A percentile compares a stretch with the other conserved stretches of the same genome.
These are phyloP conservation scores for Pichia sp. DNA, from an alignment of 1,139 yeast species.

Conservation along the genomic window DNA sequence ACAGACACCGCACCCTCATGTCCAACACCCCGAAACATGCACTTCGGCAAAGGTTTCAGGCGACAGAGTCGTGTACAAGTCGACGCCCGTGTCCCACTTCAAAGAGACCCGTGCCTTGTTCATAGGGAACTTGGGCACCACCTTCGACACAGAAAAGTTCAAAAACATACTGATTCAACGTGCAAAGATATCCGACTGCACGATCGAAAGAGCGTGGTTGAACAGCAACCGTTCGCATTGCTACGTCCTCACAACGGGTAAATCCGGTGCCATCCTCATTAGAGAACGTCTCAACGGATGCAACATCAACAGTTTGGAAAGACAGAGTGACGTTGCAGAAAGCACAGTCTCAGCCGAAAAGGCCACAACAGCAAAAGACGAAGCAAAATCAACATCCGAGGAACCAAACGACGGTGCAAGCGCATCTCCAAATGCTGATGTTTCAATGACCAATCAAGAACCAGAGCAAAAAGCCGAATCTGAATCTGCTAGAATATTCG, in stretches of 20 bases:
- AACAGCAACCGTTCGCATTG: constrained; percentile 43
- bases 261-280: constrained; percentile 40
- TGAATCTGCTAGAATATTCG: constrained; percentile 28
- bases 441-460: not conserved
- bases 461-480: not conserved
- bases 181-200: constrained; percentile 29
- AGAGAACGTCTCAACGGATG: constrained; percentile 37
- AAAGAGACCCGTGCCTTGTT: constrained; percentile 43
- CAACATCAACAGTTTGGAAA: constrained; percentile 8
- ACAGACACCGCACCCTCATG: too few species aligned
- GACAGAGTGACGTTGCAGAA: too few species aligned
- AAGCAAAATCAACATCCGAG: too few species aligned
- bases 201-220: constrained; percentile 47
- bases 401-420: too few species aligned
- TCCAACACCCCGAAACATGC: too few species aligned
- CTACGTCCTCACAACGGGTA: constrained; percentile 40
- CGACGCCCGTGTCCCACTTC: constrained; percentile 20
- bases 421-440: not conserved
- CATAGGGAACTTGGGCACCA: constrained; percentile 42
- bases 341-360: too few species aligned
- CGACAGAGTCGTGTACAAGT: too few species aligned
- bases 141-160: constrained; percentile 40
- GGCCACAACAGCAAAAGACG: too few species aligned
- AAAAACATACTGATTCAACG: constrained; percentile 37
- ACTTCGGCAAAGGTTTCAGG: too few species aligned